Evolutionary conservation across 306 rosid genomes (phyloP).

Genomic region (Lithocarpus polystachyus): DNA sequence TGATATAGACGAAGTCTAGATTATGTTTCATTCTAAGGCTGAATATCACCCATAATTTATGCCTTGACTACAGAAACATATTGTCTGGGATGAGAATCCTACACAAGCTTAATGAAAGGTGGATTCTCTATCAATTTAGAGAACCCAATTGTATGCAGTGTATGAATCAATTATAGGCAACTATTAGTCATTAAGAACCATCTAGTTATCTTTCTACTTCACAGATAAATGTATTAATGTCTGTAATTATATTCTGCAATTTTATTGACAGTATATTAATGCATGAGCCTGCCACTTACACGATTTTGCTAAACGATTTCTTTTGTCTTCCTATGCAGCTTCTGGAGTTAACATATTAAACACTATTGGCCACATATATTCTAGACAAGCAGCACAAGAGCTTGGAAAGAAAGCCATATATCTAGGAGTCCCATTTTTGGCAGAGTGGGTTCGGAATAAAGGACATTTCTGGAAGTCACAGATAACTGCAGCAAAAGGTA

Average conservation of each 20-base stretch:
- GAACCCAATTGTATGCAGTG: background rate
- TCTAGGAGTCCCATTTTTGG: conserved; percentile 86
- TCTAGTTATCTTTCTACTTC: background rate
- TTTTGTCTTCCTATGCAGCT: conserved; percentile 41
- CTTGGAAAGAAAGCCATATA: conserved; percentile 86
- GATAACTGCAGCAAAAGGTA: conserved; percentile 89
- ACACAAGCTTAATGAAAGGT: background rate
- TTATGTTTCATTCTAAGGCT: background rate
- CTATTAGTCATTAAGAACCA: background rate
- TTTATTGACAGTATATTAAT: background rate
- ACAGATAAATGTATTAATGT: background rate
- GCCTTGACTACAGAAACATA: background rate
- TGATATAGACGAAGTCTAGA: background rate
- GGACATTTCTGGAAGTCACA: conserved; percentile 95
- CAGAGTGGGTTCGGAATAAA: conserved; percentile 91
- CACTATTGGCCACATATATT: conserved; percentile 77
- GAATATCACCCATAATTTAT: background rate
- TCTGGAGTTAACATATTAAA: conserved; percentile 73
- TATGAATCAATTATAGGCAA: background rate
- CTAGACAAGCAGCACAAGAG: conserved; percentile 94
- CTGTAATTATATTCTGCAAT: background rate
- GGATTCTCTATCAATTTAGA: background rate
- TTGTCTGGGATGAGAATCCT: background rate
- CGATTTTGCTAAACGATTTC: conserved; percentile 6
- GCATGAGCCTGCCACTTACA: background rate